Conservation (phyloP, 2,329 filamentous ascomycete species). For the Cercospora canescens region DNA sequence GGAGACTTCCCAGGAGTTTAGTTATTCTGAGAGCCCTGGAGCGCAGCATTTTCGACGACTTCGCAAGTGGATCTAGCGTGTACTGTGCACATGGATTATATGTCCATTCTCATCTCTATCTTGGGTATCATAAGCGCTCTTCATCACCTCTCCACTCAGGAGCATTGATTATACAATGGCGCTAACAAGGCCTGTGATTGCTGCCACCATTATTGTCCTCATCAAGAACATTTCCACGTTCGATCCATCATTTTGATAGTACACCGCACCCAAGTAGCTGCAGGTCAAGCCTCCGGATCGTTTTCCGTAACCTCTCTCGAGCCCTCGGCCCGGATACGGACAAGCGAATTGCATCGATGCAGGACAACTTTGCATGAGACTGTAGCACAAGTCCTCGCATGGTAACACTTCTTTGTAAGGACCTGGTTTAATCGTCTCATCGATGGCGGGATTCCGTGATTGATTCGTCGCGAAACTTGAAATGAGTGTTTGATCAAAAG, state of each 20-base stretch:
- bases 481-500: constrained; percentile 33
- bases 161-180: neutral
- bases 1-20: neutral
- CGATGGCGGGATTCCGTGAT: constrained; percentile 48
- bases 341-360: constrained; percentile 73
- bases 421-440: constrained; percentile 70
- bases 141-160: neutral
- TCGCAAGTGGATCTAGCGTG: neutral
- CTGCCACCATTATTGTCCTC: constrained; percentile 1
- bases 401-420: constrained; percentile 94
- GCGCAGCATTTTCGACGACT: neutral
- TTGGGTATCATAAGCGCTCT: constrained; percentile 5
- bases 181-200: neutral
- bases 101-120: constrained; percentile 6
- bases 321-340: constrained; percentile 54
- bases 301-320: constrained; percentile 54
- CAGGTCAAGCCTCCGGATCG: constrained; percentile 33
- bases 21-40: neutral
- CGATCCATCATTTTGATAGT: constrained; percentile 31
- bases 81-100: neutral
- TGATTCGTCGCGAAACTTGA: constrained; percentile 35
- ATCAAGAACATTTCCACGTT: neutral
- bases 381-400: constrained; percentile 84
- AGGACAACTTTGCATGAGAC: constrained; percentile 82
- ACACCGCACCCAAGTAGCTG: constrained; percentile 39